Base-by-base conservation (phyloP, 164 flowering plant species). In the Litsea cubeba region DNA sequence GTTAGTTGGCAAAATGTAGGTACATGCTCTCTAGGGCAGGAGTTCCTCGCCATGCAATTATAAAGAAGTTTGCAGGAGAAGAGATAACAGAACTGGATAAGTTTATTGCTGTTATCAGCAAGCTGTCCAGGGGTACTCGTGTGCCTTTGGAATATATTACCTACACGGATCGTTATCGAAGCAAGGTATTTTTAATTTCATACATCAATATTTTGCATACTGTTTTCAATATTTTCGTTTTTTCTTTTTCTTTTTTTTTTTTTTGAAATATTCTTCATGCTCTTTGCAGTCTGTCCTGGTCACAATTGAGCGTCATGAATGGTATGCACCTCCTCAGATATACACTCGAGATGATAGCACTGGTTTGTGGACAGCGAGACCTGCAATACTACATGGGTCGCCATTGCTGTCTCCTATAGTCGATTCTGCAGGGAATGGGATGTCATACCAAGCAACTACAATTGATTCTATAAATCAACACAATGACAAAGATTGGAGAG, bases 1-100 rank as follows among this genome's bases (percentile, higher is more conserved):
- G 62, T 20, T 75, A 22, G 25, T 46, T 65, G n/a, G 14, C 72
- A 64, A 75, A 69, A 76, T 84, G 80, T 87, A 93, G 97, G 68
- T 95, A 95, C 79, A 95, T 95, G 98, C 90, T 95, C 22, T 86
- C 85, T 70, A 83, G 97, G 87, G 98, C 97, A 35, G 93, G 93
- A 63, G 97, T 95, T 76, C 97, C 95, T 79, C 90, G 94, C 70
- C 97, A 95, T 85, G 92, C 97, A 62, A 95, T 95, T 74, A 93
- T 95, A 68, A 91, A 89, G 81, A 95, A 93, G 80, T 87, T 95
- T 84, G 94, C 93, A 32, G 97, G 95, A 69, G 87, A 88, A 80
- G 97, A 91, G 72, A 91, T 95, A 79, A 80, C 90, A 65, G 70
- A 68, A 57, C 84, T 95, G 72, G 91, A 89, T 73, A 91, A 90